A percentile compares a stretch with the other conserved stretches of the same genome.
Evolutionary conservation across 805 yeast genomes (phyloP).

Genomic region (Wickerhamiella siamensis): DNA sequence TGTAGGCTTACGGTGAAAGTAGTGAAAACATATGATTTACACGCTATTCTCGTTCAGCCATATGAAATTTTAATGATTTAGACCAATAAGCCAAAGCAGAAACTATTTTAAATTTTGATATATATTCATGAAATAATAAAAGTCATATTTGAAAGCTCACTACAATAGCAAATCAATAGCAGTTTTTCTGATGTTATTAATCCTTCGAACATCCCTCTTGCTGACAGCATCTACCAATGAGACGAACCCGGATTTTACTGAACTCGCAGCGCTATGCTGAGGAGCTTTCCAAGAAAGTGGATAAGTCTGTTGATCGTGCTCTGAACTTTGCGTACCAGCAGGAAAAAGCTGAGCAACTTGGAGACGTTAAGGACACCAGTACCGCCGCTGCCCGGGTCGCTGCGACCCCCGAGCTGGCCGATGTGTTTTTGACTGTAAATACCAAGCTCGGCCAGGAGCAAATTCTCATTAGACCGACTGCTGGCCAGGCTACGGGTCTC

Average conservation of each 20-base stretch:
- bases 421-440: conserved; percentile 15
- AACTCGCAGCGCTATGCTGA: conserved; percentile 9
- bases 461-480: conserved; percentile 40
- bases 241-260: conserved; percentile 15
- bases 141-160: too few species aligned
- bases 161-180: too few species aligned
- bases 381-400: conserved; percentile 17
- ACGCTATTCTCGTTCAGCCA: too few species aligned
- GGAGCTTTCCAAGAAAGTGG: conserved; percentile 14
- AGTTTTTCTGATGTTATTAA: too few species aligned
- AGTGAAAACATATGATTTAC: too few species aligned
- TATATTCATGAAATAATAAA: too few species aligned
- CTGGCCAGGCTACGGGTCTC: conserved; percentile 67
- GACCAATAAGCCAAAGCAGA: too few species aligned
- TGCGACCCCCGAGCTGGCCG: conserved; percentile 19
- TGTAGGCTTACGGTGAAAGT: too few species aligned
- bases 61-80: too few species aligned
- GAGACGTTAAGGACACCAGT: conserved; percentile 5
- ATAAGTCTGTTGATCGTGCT: conserved; percentile 14
- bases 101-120: too few species aligned
- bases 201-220: too few species aligned
- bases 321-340: conserved; percentile 10
- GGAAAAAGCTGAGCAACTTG: conserved; percentile 14
- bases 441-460: conserved; percentile 16
- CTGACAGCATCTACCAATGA: conserved; percentile 10